Percentiles rank a stretch among this genome's conserved stretches.
phyloP scores from a whole-genome alignment of 2,329 filamentous ascomycete species.

The Pestalotiopsis sp. region DNA sequence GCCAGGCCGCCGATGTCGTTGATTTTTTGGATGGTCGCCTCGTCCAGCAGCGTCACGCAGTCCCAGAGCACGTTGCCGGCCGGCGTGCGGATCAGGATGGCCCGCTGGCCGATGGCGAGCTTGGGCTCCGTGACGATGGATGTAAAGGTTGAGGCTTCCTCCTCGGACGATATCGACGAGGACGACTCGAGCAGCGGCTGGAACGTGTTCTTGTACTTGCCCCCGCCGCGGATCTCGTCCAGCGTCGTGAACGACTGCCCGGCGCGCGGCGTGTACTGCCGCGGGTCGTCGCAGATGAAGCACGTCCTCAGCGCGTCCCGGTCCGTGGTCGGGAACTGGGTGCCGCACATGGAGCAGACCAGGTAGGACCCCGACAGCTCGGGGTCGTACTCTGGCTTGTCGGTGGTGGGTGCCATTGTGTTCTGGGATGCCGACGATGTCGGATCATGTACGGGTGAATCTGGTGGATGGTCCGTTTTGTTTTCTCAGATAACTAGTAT shows the following conservation, averaged over 20 bases:
- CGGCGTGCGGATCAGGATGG: constrained; percentile 65
- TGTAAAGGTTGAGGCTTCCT: constrained; percentile 36
- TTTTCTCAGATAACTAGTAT: too few relatives aligned
- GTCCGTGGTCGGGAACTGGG: constrained; percentile 62
- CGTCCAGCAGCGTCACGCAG: constrained; percentile 68
- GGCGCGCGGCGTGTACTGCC: constrained; percentile 65
- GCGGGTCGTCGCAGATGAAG: constrained; percentile 72
- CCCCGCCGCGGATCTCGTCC: constrained; percentile 36
- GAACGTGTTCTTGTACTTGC: constrained; percentile 53
- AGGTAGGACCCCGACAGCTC: constrained; percentile 36
- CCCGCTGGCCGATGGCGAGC: constrained; percentile 74
- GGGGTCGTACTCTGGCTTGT: constrained; percentile 17
- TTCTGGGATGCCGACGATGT: not conserved
- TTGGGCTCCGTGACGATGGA: constrained; percentile 54
- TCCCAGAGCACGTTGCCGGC: constrained; percentile 79
- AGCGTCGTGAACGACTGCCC: constrained; percentile 70
- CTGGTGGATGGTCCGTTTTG: too few relatives aligned
- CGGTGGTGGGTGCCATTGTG: not conserved
- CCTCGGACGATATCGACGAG: not conserved
- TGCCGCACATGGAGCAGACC: constrained; percentile 69
- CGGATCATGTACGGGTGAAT: too few relatives aligned
- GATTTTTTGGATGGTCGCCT: constrained; percentile 59
- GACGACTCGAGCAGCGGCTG: constrained; percentile 36
- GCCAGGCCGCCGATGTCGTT: constrained; percentile 62
- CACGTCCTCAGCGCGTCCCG: constrained; percentile 52